Evolutionary conservation across 1,284 basidiomycete genomes (phyloP).

Genomic region (Bondarzewia mesenterica): DNA sequence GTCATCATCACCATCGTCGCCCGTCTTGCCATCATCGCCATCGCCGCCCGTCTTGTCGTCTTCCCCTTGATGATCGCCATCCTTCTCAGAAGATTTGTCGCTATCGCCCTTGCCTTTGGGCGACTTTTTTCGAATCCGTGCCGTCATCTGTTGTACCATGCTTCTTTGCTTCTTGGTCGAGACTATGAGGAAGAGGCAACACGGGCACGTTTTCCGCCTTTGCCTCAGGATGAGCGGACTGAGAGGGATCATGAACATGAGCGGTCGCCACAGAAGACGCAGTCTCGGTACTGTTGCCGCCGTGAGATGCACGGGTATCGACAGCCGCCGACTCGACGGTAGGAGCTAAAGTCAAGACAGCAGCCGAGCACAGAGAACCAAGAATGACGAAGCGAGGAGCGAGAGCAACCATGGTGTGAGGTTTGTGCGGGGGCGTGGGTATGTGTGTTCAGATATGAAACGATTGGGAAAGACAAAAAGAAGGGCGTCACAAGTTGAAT

Average conservation of each 20-base stretch:
- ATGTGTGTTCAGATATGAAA: neutral
- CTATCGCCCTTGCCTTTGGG: neutral
- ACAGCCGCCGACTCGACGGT: constrained; percentile 29
- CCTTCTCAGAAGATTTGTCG: neutral
- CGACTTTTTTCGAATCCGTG: neutral
- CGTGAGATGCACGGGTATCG: constrained; percentile 18
- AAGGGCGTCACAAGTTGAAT: constrained; percentile 3
- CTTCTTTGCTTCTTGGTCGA: neutral
- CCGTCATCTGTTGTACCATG: neutral
- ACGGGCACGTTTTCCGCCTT: constrained; percentile 5
- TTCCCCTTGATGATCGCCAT: too few relatives aligned
- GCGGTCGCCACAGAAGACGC: constrained; percentile 3
- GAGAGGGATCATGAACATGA: constrained; percentile 11
- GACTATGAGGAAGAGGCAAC: constrained; percentile 16
- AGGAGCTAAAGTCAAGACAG: constrained; percentile 28
- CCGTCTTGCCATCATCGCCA: constrained; percentile 8
- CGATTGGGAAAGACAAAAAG: neutral
- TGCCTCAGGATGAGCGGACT: neutral
- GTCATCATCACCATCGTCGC: constrained; percentile 6
- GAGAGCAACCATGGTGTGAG: constrained; percentile 2
- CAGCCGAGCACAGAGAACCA: constrained; percentile 33
- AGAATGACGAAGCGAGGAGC: constrained; percentile 34
- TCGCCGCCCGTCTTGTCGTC: neutral
- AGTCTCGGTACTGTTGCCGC: constrained; percentile 2
- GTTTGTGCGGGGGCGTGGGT: too few relatives aligned